Conservation (phyloP, 768 basidiomycete genomes). For the Dentipellis sp. region DNA sequence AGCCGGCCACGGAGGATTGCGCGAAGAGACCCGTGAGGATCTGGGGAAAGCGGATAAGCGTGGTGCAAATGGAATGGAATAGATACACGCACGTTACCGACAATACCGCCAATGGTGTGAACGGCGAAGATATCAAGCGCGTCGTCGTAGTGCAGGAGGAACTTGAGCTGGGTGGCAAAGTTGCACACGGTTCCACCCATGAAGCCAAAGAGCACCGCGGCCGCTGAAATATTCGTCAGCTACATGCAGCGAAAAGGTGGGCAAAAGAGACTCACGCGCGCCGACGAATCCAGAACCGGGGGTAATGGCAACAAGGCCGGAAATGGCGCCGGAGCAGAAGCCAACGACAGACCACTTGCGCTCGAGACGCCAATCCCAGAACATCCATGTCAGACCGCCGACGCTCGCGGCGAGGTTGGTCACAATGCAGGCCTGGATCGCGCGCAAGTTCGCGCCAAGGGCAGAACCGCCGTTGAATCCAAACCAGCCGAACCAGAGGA, state of each 20-base stretch:
- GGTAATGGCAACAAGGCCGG: conserved; percentile 84
- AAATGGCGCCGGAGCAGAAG: conserved; percentile 91
- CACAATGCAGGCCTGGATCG: conserved; percentile 81
- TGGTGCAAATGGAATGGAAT: background rate
- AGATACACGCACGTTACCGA: conserved; percentile 44
- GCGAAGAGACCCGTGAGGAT: conserved; percentile 16
- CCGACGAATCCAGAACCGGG: conserved; percentile 82
- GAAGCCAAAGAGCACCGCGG: conserved; percentile 79
- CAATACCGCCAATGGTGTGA: conserved; percentile 68
- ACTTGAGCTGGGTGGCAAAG: conserved; percentile 94
- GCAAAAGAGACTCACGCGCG: conserved; percentile 38
- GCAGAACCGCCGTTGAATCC: conserved; percentile 94
- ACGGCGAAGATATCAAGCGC: conserved; percentile 88
- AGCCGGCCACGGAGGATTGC: conserved; percentile 33
- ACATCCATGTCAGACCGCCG: conserved; percentile 89
- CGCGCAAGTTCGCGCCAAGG: conserved; percentile 80
- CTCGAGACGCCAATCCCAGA: conserved; percentile 91
- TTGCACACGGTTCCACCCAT: conserved; percentile 82
- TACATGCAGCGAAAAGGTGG: conserved; percentile 1
- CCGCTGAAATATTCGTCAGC: conserved; percentile 34
- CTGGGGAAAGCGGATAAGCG: conserved; percentile 21
- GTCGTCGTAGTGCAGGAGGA: conserved; percentile 66
- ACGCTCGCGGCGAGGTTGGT: conserved; percentile 89
- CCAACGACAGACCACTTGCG: conserved; percentile 90
- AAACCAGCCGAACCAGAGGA: conserved; percentile 97